Evolutionary conservation across 2,329 filamentous ascomycete genomes (phyloP).

Genomic region (Phialophora expanda): DNA sequence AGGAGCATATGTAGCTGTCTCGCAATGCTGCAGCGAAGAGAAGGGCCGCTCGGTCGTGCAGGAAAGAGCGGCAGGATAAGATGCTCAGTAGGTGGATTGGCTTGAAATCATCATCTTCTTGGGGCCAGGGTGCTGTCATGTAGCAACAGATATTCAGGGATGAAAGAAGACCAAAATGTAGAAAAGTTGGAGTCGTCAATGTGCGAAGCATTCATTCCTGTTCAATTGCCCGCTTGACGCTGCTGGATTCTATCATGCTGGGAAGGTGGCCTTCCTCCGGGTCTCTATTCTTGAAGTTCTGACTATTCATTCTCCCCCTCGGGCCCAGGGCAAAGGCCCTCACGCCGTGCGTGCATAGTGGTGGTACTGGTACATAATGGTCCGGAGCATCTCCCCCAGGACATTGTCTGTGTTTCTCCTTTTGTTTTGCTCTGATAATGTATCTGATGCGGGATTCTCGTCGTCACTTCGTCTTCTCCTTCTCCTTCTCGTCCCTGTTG

Average conservation of each 20-base stretch:
- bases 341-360: not conserved
- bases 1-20: not conserved
- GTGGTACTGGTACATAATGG: not conserved
- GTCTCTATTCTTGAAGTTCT: not conserved
- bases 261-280: not conserved
- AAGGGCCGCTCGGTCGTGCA: not conserved
- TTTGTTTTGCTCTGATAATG: not conserved
- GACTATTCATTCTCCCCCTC: not conserved
- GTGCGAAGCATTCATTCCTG: not conserved
- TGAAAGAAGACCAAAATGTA: not conserved
- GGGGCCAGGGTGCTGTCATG: not conserved
- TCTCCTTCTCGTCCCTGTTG: conserved; percentile 1
- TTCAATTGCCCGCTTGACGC: not conserved
- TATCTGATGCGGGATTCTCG: not conserved
- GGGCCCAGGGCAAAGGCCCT: no score
- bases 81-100: not conserved
- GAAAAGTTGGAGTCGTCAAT: not conserved
- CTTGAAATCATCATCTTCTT: conserved; percentile 1
- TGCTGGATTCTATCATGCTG: not conserved
- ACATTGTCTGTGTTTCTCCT: not conserved
- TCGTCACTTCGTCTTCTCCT: conserved; percentile 16
- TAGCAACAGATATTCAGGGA: not conserved
- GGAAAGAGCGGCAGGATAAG: not conserved
- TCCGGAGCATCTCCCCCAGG: not conserved
- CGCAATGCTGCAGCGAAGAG: not conserved